These are phyloP conservation scores for Funneliformis caledonium DNA, from an alignment of 371 early-diverging fungal species.

Conservation along the genomic window DNA sequence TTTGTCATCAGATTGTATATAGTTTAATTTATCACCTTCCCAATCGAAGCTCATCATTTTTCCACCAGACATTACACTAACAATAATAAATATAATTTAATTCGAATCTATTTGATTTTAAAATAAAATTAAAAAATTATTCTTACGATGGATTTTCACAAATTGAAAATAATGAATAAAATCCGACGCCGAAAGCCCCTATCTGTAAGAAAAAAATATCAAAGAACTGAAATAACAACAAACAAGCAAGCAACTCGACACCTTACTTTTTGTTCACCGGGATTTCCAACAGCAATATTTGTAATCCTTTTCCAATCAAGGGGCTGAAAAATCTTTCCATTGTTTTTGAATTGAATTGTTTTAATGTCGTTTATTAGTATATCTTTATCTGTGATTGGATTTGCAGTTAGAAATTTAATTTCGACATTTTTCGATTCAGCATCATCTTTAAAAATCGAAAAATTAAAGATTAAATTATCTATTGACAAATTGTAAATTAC, in stretches of 20 bases:
- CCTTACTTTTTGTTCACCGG: slow-evolving; percentile 70
- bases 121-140: too few relatives aligned
- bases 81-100: too few relatives aligned
- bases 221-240: not conserved
- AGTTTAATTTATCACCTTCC: too few relatives aligned
- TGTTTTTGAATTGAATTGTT: slow-evolving; percentile 77
- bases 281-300: slow-evolving; percentile 91
- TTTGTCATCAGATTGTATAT: too few relatives aligned
- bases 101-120: too few relatives aligned
- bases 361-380: slow-evolving; percentile 57
- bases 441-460: slow-evolving; percentile 53
- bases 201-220: slow-evolving; percentile 53
- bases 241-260: not conserved
- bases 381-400: not conserved
- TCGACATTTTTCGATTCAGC: slow-evolving; percentile 62
- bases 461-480: too few relatives aligned
- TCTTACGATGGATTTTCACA: slow-evolving; percentile 90
- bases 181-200: slow-evolving; percentile 91
- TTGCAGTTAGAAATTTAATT: too few relatives aligned
- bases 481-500: too few relatives aligned
- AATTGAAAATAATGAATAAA: slow-evolving; percentile 83
- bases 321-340: too few relatives aligned
- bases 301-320: slow-evolving; percentile 85
- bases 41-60: too few relatives aligned
- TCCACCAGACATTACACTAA: too few relatives aligned